These are phyloP conservation scores for Cercophora newfieldiana DNA, from an alignment of 495 filamentous ascomycete species.

Conservation along the genomic window DNA sequence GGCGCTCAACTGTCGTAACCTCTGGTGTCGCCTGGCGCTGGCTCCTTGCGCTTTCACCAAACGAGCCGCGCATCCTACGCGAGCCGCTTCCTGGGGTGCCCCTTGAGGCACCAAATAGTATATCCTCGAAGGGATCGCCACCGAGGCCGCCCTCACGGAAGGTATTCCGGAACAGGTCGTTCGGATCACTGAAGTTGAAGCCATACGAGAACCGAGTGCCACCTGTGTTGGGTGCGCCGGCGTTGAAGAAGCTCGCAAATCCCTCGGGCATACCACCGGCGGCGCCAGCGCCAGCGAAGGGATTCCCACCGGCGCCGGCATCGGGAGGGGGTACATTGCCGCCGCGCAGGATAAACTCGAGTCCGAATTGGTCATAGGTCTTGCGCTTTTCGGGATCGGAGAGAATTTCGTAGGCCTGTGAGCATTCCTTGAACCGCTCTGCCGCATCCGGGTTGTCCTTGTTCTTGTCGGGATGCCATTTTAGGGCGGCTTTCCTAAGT, in stretches of 20 bases:
- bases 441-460: constrained; percentile 79
- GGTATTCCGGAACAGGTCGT: constrained; percentile 83
- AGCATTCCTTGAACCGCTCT: constrained; percentile 94
- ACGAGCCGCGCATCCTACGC: constrained; percentile 40
- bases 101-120: background rate
- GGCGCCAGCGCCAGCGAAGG: constrained; percentile 48
- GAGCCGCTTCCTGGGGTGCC: constrained; percentile 35
- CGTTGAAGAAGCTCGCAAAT: constrained; percentile 31
- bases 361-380: constrained; percentile 90
- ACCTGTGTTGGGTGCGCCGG: constrained; percentile 32
- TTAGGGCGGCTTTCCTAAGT: constrained; percentile 79
- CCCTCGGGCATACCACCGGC: constrained; percentile 40
- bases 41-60: constrained; percentile 48
- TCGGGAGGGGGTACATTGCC: constrained; percentile 67
- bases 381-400: constrained; percentile 97
- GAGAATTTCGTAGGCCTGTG: constrained; percentile 96
- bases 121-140: constrained; percentile 25
- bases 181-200: constrained; percentile 79
- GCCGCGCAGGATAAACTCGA: constrained; percentile 87
- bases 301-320: constrained; percentile 49
- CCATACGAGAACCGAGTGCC: constrained; percentile 63
- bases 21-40: constrained; percentile 68
- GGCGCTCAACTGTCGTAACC: constrained; percentile 84
- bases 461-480: constrained; percentile 97
- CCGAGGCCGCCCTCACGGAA: constrained; percentile 52